Evolutionary conservation across 768 basidiomycete species (phyloP), one percentile per base, ranked within the genome.

Genomic region (Suillus tomentosus): DNA sequence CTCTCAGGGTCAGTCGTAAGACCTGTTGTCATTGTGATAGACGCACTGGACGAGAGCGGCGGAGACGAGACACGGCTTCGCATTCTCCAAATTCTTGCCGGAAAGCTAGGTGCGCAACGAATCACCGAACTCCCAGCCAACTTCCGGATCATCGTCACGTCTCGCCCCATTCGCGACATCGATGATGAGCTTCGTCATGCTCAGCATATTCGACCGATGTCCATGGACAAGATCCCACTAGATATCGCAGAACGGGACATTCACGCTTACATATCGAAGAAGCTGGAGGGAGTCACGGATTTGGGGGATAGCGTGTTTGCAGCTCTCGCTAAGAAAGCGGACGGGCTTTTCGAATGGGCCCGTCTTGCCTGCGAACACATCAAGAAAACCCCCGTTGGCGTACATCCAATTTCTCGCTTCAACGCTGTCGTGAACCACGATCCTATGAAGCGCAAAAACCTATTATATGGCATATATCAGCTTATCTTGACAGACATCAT

Each of bases 21-120:
- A 10, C 74, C 69, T 48, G 66, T 74, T 5, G 54, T 72, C 19
- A 60, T 73, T n/a, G 53, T 75, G 50, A 69, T 74, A 45, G 74
- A 75, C 40, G 73, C 62, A 11, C 48, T 73, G 17, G 68, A 70
- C 43, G 69, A 66, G 39, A 68, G 65, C 39, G 63, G 62, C 17
- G 43, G 62, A 9, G 48, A 3, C 1, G 51, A 34, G n/a, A 34
- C 64, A 54, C 65, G 65, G 4, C 34, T 42, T 13, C 36, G n/a
- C 4, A 59, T 73, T 48, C 70, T 76, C 13, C 5, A 17, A 1
- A 39, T 65, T 27, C 37, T 66, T 42, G 24, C 60, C 1, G 42
- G 37, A 1, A 36, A 57, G 42, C 36, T 37, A 14, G 22, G 27
- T 8, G 6, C 2, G 4, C 15, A 9, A 8, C 24, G 6, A 24